These are phyloP conservation scores for Eimeria zaria DNA, from an alignment of 169 alveolate species.

Conservation along the genomic window DNA sequence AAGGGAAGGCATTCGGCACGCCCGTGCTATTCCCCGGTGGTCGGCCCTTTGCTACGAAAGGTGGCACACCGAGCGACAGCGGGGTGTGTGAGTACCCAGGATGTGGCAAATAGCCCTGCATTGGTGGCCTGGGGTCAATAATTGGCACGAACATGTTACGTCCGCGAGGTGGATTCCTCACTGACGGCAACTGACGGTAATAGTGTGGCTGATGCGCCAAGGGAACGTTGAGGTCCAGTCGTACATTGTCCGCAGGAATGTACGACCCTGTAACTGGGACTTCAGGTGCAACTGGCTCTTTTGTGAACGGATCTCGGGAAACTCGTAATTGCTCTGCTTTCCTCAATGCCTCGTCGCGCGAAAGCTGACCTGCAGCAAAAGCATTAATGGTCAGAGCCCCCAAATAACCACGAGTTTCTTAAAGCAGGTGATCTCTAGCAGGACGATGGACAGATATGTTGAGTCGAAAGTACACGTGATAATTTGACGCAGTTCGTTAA, in stretches of 20 bases:
- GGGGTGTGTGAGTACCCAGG: slow-evolving; percentile 67
- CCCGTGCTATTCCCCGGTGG: slow-evolving; percentile 13
- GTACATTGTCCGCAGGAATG: background rate
- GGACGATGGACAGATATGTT: background rate
- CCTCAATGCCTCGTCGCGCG: slow-evolving; percentile 38
- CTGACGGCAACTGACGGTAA: slow-evolving; percentile 83
- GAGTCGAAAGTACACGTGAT: background rate
- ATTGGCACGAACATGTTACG: slow-evolving; percentile 76
- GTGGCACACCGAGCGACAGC: slow-evolving; percentile 81
- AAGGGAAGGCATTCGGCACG: slow-evolving; percentile 43
- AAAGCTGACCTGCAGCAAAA: slow-evolving; percentile 18
- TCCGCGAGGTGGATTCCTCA: slow-evolving; percentile 59
- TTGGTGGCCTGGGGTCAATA: slow-evolving; percentile 62
- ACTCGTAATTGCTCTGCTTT: slow-evolving; percentile 18
- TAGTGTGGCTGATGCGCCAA: slow-evolving; percentile 83
- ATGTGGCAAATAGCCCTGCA: slow-evolving; percentile 59
- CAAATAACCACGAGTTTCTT: background rate
- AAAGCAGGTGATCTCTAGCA: background rate
- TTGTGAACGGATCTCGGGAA: slow-evolving; percentile 34
- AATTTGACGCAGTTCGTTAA: background rate
- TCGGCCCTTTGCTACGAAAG: slow-evolving; percentile 48
- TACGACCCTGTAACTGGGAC: slow-evolving; percentile 3
- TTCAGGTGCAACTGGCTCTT: slow-evolving; percentile 21
- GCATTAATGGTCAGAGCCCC: background rate
- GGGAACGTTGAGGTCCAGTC: slow-evolving; percentile 62